phyloP scores from a whole-genome alignment of 345 rosid genomes.

The Erodium maritimum region DNA sequence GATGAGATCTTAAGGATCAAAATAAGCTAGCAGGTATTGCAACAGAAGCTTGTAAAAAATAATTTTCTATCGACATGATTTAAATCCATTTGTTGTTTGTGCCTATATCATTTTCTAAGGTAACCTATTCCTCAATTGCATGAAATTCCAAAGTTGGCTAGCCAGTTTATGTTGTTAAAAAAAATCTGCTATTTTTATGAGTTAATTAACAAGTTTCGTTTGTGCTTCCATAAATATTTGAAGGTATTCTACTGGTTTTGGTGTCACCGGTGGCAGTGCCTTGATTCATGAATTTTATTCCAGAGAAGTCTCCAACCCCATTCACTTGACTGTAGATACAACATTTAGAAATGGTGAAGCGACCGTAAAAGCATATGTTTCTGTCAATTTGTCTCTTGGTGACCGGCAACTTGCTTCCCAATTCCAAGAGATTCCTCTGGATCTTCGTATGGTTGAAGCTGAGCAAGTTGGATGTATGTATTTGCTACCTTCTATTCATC shows the following conservation, averaged over 20 bases:
- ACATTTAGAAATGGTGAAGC: constrained; percentile 70
- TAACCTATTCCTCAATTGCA: too few relatives aligned
- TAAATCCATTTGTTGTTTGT: too few relatives aligned
- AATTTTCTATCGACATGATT: too few relatives aligned
- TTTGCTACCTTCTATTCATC: not conserved
- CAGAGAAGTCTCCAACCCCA: constrained; percentile 72
- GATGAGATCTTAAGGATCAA: not conserved
- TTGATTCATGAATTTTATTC: constrained; percentile 90
- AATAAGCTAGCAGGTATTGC: not conserved
- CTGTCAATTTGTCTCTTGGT: constrained; percentile 69
- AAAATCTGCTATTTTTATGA: not conserved
- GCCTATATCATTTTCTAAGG: too few relatives aligned
- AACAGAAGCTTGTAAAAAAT: too few relatives aligned
- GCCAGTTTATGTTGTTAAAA: not conserved
- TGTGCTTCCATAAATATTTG: constrained; percentile 7
- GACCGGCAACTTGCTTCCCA: constrained; percentile 82
- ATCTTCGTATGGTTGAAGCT: constrained; percentile 90
- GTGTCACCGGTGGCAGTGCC: constrained; percentile 86
- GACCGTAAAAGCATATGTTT: constrained; percentile 68
- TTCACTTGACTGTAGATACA: constrained; percentile 83
- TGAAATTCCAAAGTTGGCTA: not conserved
- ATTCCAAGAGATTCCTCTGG: constrained; percentile 91
- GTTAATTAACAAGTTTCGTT: not conserved
- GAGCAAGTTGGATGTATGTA: constrained; percentile 90
- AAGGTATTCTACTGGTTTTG: constrained; percentile 92